Base-by-base conservation (phyloP, 352 stramenopile genomes). In the Phytophthora sojae region DNA sequence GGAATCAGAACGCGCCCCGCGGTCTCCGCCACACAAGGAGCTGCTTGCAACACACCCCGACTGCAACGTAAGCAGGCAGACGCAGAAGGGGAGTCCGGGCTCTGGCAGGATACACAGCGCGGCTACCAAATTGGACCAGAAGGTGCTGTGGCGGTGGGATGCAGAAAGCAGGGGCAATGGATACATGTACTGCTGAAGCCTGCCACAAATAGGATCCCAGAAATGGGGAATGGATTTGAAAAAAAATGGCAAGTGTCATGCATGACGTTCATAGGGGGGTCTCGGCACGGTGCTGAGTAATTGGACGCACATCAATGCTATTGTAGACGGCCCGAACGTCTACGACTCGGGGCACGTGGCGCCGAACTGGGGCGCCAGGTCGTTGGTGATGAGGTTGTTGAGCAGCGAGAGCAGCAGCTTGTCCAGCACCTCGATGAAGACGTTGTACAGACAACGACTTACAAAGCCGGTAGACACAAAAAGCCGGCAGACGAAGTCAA, bases 381-480 rank as follows among this genome's bases (percentile, higher is more conserved):
- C 70, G 19, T 75, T 67, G 7, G 63, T 64, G 56, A 90, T 75
- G 55, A 88, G 32, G 49, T 82, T 75, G 79, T 90, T 90, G 49
- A 88, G 57, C 7, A 87, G 64, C 47, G 81, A 86, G 42, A 81
- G 81, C 62, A 72, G 39, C 23, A 88, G 51, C 61, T 72, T 78
- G 56, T 86, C 61, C 39, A 76, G 62, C 35, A 84, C 61, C 4
- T 70, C 35, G 50, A 82, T 81, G 57, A 82, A 73, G n/a, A 64
- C 72, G 12, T 76, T 85, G 79, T 89, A n/a, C n/a, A n/a, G n/a
- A n/a, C n/a, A n/a, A n/a, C n/a, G n/a, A n/a, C n/a, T n/a, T n/a
- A n/a, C n/a, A n/a, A n/a, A n/a, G n/a, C n/a, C n/a, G n/a, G n/a
- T n/a, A n/a, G n/a, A n/a, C n/a, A n/a, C n/a, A n/a, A n/a, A n/a